These are phyloP conservation scores for Phytophthora citrophthora DNA, from an alignment of 352 stramenopile species.

Conservation along the genomic window DNA sequence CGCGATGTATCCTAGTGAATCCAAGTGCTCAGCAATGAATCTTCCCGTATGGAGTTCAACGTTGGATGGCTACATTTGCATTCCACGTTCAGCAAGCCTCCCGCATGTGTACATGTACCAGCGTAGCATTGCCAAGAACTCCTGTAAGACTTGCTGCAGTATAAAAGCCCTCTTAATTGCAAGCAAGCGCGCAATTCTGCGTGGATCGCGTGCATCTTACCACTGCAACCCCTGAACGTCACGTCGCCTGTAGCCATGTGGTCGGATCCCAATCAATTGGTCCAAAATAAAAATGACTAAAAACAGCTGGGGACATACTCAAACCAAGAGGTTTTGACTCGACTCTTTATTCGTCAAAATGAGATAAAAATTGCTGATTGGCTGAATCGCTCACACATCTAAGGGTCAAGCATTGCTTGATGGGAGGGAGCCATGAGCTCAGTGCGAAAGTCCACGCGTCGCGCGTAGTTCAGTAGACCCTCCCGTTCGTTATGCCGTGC, in stretches of 20 bases:
- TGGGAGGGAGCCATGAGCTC: conserved; percentile 28
- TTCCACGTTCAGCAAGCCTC: too few species aligned
- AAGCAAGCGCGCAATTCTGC: conserved; percentile 1
- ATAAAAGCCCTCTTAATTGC: conserved; percentile 5
- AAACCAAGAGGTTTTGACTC: conserved; percentile 11
- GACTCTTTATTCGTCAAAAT: conserved; percentile 9
- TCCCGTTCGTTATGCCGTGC: conserved; percentile 61
- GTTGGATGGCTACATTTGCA: not conserved
- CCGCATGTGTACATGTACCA: too few species aligned
- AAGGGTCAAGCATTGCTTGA: conserved; percentile 3
- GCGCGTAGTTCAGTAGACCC: conserved; percentile 19
- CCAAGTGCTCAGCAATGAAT: conserved; percentile 11
- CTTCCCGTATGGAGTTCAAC: not conserved
- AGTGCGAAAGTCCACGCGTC: conserved; percentile 41
- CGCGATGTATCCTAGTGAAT: conserved; percentile 17
- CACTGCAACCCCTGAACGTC: conserved; percentile 14
- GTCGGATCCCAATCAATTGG: not conserved
- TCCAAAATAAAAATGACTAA: conserved; percentile 1
- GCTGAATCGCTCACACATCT: conserved; percentile 2
- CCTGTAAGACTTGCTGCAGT: conserved; percentile 1
- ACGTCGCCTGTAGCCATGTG: too few species aligned
- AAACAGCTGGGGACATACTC: conserved; percentile 18
- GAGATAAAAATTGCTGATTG: conserved; percentile 4
- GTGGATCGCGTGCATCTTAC: not conserved
- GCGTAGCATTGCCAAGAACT: too few species aligned